Base-by-base conservation (phyloP, 2,329 filamentous ascomycete species). In the Phaeophleospora eucalypticola region DNA sequence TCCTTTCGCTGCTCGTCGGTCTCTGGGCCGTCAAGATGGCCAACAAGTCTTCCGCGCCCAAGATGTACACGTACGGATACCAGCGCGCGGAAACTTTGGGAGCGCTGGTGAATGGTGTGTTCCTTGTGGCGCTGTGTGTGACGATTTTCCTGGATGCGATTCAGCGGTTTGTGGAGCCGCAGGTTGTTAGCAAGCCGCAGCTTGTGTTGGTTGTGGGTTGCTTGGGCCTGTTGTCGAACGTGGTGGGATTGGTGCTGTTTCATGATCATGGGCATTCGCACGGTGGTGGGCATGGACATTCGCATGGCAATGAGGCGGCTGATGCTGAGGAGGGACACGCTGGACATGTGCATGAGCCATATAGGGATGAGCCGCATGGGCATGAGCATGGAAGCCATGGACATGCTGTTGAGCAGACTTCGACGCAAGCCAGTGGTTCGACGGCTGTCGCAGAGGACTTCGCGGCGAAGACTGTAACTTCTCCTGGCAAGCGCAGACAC, bases 21-120 rank as follows among this genome's bases (percentile, higher is more conserved):
- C 71, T 97, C 34, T 98, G 93, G 91, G 93, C 93, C 43, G 93
- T 98, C 45, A 87, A 85, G 53, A 87, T 94, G 41, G 88, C 90
- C 19, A 87, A 87, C 66, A 87, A 84, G 0, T 77, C 68, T 49
- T 94, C 89, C 4, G 47, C 52, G 9, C 51, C 55, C 8, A 90
- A 95, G 61, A 87, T 86, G 68, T 98, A 93, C 66, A 96, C 93
- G 14, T 98, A 96, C 68, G 93, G 93, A 47, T 98, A 90, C 87
- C 86, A 97, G 75, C 88, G 93, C 58, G 93, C 93, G 29, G 93
- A 98, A 75, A 97, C 95, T 9, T 78, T 98, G 4, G 93, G 93
- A 63, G 93, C 93, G 39, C 84, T 97, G 60, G 88, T 97, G 71
- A 98, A 98, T 63, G 93, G 93, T 57, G 91, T 97, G 37, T 98